phyloP scores from a whole-genome alignment of 805 yeast species.

The Ogataea philodendri region DNA sequence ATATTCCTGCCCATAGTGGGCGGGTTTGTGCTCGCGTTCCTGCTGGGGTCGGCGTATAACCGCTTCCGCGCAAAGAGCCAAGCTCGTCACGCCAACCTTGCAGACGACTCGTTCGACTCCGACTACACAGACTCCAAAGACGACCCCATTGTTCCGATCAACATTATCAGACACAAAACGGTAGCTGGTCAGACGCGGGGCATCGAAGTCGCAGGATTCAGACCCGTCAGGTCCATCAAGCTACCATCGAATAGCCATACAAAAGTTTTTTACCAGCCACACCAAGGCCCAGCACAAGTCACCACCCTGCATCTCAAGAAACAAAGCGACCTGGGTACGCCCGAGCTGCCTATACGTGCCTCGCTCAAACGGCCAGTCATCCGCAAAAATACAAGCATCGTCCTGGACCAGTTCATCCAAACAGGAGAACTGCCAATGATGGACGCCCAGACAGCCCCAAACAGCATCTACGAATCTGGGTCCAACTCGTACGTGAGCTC shows the following conservation, averaged over 20 bases:
- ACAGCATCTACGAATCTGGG: constrained; percentile 4
- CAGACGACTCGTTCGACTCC: constrained; percentile 18
- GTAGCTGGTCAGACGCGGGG: neutral
- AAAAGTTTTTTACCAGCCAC: constrained; percentile 5
- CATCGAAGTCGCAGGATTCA: neutral
- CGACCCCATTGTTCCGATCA: constrained; percentile 6
- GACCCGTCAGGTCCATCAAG: constrained; percentile 2
- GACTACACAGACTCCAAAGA: constrained; percentile 11
- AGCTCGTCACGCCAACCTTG: constrained; percentile 19
- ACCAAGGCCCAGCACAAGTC: neutral
- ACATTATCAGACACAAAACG: constrained; percentile 1
- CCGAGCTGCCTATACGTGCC: neutral
- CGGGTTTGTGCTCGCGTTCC: constrained; percentile 23
- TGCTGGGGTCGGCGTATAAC: constrained; percentile 21
- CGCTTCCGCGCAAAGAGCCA: constrained; percentile 25
- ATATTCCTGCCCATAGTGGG: constrained; percentile 30
- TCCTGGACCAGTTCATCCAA: constrained; percentile 30
- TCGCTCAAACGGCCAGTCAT: constrained; percentile 2
- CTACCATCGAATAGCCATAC: neutral
- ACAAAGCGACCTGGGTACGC: neutral
- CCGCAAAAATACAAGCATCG: constrained; percentile 24
- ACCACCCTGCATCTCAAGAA: constrained; percentile 4
- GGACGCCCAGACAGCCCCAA: neutral
- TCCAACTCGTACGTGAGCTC: constrained; percentile 2
- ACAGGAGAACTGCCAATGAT: constrained; percentile 14